Base-by-base conservation (phyloP, 2,329 filamentous ascomycete species). In the Diaporthe amygdali region DNA sequence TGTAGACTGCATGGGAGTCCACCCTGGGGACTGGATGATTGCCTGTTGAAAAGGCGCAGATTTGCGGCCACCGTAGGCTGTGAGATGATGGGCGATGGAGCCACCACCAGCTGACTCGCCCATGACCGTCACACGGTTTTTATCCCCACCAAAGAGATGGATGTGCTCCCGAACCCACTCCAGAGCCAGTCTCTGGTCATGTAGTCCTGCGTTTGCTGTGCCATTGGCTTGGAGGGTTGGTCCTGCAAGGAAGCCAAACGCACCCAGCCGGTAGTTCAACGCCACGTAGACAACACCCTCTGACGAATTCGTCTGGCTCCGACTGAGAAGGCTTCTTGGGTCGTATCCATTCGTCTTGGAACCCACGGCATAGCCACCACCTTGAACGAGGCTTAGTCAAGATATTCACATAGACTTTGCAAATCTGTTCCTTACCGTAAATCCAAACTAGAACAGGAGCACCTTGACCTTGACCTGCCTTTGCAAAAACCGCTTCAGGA, bases 221-320 rank as follows among this genome's bases (percentile, higher is more conserved):
- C 47, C 49, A 37, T 55, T 22, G 8, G 22, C 39, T 9, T 68
- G 47, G 5, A 41, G 5, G 12, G 47, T 32, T 3, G 79, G 76
- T 3, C 85, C 85, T 7, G 82, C 82, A 0, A 87, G 78, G 69
- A 82, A 87, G 0, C 86, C 86, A 71, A 82, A 86, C 0, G 84
- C 83, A 15, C 84, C 84, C 5, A n/a, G n/a, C n/a, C n/a, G n/a
- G 73, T 88, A 88, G 76, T 88, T 87, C 47, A 82, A 81, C 1
- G 82, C 76, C 8, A 87, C 81, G 55, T 83, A 86, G 22, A 87
- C 85, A 64, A 84, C 76, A 55, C 82, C 77, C 64, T 82, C 81
- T 14, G 27, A 44, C 12, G 37, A 41, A 30, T 44, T 30, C 14
- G 9, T 14, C 37, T 41, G 32, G 5, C 56, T 63, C 39, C 44